phyloP scores from a whole-genome alignment of 2,329 filamentous ascomycete genomes.

The Aspergillus niger region DNA sequence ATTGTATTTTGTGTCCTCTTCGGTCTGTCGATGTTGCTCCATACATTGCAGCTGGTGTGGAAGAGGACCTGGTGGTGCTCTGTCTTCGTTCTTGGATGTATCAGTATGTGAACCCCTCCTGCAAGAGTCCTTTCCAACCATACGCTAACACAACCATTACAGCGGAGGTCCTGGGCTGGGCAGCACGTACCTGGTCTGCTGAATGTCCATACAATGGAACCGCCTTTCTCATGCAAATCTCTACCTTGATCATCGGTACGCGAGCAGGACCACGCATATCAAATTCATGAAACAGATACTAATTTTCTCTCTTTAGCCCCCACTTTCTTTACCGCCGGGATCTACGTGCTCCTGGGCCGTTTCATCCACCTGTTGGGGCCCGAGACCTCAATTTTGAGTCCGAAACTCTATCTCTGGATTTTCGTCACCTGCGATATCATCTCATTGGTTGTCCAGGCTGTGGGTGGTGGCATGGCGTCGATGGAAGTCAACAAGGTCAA shows the following conservation, averaged over 20 bases:
- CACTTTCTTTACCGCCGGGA: conserved; percentile 55
- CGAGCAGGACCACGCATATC: background rate
- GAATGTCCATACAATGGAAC: conserved; percentile 53
- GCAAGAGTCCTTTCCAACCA: background rate
- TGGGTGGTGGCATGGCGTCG: conserved; percentile 56
- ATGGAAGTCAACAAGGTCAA: conserved; percentile 44
- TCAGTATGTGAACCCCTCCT: conserved; percentile 29
- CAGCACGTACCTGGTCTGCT: conserved; percentile 51
- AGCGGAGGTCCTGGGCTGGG: conserved; percentile 53
- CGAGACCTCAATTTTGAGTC: conserved; percentile 46
- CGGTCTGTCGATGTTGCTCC: conserved; percentile 37
- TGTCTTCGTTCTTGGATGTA: conserved; percentile 40
- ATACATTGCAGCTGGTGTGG: conserved; percentile 39
- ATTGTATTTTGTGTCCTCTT: conserved; percentile 39
- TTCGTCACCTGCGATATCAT: conserved; percentile 58
- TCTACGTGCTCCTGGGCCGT: conserved; percentile 53
- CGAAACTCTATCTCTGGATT: conserved; percentile 51
- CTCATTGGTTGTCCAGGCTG: conserved; percentile 58
- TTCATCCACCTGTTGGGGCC: conserved; percentile 50
- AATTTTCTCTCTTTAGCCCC: conserved; percentile 34
- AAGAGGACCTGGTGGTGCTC: conserved; percentile 43
- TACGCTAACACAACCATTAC: conserved; percentile 3
- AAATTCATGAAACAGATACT: background rate
- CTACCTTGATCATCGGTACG: conserved; percentile 42
- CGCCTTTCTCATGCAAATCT: conserved; percentile 56